These are phyloP conservation scores for Haemoproteus tartakovskyi DNA, from an alignment of 169 alveolate species.

Conservation along the genomic window DNA sequence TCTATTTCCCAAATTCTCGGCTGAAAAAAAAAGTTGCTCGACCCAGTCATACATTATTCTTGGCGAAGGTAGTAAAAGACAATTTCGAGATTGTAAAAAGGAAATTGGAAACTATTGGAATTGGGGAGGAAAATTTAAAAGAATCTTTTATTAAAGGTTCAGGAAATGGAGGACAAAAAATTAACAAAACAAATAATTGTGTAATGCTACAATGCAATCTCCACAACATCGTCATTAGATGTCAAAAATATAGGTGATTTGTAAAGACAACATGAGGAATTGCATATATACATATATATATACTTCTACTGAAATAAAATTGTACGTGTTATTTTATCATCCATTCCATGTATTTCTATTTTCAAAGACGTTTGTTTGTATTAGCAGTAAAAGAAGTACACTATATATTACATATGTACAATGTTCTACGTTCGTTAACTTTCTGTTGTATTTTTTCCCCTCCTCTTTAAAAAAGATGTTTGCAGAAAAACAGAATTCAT, in stretches of 20 bases:
- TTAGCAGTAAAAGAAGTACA: no score
- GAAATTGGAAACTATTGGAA: slow-evolving; percentile 57
- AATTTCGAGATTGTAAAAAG: slow-evolving; percentile 33
- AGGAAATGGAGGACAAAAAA: slow-evolving; percentile 89
- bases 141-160: slow-evolving; percentile 81
- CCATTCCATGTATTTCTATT: not conserved
- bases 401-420: no score
- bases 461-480: slow-evolving; percentile 12
- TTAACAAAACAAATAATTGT: slow-evolving; percentile 85
- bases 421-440: no score
- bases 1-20: no score
- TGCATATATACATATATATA: not conserved
- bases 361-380: not conserved
- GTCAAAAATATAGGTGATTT: slow-evolving; percentile 67
- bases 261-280: not conserved
- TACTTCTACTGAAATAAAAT: not conserved
- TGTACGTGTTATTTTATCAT: not conserved
- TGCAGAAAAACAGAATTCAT: slow-evolving; percentile 69
- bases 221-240: slow-evolving; percentile 66
- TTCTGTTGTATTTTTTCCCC: not conserved
- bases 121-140: slow-evolving; percentile 62
- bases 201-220: slow-evolving; percentile 74
- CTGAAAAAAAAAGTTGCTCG: no score
- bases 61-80: slow-evolving; percentile 31
- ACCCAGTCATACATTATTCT: no score